Evolutionary conservation across 345 rosid genomes (phyloP), one percentile per base, ranked within the genome.

Genomic region (Litchi chinensis): DNA sequence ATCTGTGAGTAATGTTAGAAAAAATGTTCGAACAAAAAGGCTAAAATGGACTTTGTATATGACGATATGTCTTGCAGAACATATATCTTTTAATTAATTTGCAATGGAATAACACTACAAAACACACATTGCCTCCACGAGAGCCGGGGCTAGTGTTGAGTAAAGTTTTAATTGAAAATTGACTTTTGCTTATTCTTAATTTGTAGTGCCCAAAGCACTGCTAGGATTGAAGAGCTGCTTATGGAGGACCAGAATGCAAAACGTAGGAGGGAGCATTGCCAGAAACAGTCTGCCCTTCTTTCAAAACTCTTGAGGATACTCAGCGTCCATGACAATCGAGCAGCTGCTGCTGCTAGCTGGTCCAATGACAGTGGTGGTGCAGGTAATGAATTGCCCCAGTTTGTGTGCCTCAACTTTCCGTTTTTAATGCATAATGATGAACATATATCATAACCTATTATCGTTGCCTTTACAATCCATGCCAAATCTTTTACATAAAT

Each of bases 241-340:
- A 91, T 87, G 85, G 99, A 97, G 86, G 99, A 94, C 78, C 93
- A 89, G 75, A 97, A 94, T 68, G 97, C 85, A 39, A 94, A 88
- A 85, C 84, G 87, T n/a, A 87, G 78, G 85, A 85, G 99, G 83
- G 98, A 94, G 76, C 92, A 92, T 10, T 85, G 78, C 85, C 91
- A 90, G 90, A 94, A 92, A 80, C 99, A 94, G 79, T 94, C 98
- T 2, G 85, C 93, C 74, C 89, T 93, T 82, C 91, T 97, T 73
- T 91, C 93, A 11, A 91, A 90, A 82, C 95, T 97, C 72, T 88
- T 91, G 0, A 89, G 98, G 82, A 91, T 87, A 85, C 97, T 97
- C 28, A 83, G 98, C 82, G 75, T 97, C 79, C 99, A 94, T 44
- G 99, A 97, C 74, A 97, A 92, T 80, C 88, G 91, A 86, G 98